Base-by-base conservation (phyloP, 1,284 basidiomycete species). In the Polyporus tsugae region DNA sequence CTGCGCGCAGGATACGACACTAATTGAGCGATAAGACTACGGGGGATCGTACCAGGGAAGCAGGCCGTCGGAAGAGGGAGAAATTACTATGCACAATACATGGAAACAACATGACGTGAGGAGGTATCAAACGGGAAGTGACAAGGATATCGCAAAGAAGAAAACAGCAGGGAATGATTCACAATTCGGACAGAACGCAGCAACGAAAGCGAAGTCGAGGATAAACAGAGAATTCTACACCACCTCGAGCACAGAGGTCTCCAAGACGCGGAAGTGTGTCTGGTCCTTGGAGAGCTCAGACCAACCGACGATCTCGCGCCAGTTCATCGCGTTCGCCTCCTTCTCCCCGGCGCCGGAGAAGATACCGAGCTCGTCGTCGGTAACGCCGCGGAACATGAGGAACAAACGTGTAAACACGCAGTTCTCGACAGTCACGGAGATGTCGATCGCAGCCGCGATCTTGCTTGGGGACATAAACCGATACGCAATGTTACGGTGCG, bases 341-440 rank as follows among this genome's bases (percentile, higher is more conserved):
- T 94, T 95, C 80, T 94, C 93, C 9, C 93, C 92, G 3, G 92
- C 88, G n/a, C 86, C 89, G 4, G 87, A 86, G 76, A 94, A 94
- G 38, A 87, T 78, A 29, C 85, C 85, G 69, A 92, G 81, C 69
- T 95, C 93, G 64, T 94, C 93, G 71, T 95, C 93, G n/a, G 84
- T 85, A 33, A 95, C 79, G 0, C 93, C 93, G 39, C 92, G 89
- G 81, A 89, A 94, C 78, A 95, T 92, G 65, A 95, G 85, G 83
- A 95, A 95, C 35, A 95, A 80, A 29, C 93, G 89, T n/a, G 91
- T 94, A 79, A 93, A 94, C 68, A 91, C 82, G 76, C 92, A 93
- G 35, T 90, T 88, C 64, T 93, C 91, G 17, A 87, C 84, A 0
- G 91, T 91, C n/a, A 94, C 89, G 1, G 89, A 89, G 71, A 95